Base-by-base conservation (phyloP, 2,329 filamentous ascomycete genomes). In the Colletotrichum euphorbiae region DNA sequence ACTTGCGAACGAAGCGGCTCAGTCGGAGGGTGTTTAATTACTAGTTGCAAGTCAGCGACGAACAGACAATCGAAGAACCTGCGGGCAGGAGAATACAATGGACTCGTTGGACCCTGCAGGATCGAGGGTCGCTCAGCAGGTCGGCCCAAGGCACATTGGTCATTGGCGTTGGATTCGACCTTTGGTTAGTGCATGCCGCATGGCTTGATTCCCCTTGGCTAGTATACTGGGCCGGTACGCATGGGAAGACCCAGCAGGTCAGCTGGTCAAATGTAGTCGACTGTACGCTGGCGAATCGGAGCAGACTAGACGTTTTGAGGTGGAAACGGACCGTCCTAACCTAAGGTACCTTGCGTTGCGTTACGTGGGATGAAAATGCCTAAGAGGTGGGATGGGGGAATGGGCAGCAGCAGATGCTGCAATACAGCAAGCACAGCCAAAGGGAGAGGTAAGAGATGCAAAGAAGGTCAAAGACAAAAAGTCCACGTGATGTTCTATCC, bases 71-170 rank as follows among this genome's bases (percentile, higher is more conserved):
- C 15, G 60, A 54, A 46, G 43, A 67, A 46, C 64, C 52, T 46
- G 51, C 60, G 52, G 62, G 36, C 45, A 33, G 46, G 58, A n/a
- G 58, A 51, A 61, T 28, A 28, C 28, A 7, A 28, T 61, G 58
- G 48, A 50, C 55, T 50, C 9, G 36, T 50, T 69, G 68, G 68
- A 64, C 68, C 68, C 68, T 69, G 68, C 65, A 70, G 68, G 57
- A 70, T 70, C 42, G 68, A 28, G 48, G 55, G 58, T 56, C 46
- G 54, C 52, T 68, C 64, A 63, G 50, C 56, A 62, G 67, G 56
- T 48, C 43, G 50, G 57, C 24, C 24, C 28, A 52, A 52, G 48
- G 33, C 24, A 12, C 48, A 52, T 13, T 50, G 21, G 13, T n/a
- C 46, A 50, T n/a, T n/a, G 15, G 31, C 46, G n/a, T 21, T 58